phyloP scores from a whole-genome alignment of 2,329 filamentous ascomycete species.

The Beauveria asiatica region DNA sequence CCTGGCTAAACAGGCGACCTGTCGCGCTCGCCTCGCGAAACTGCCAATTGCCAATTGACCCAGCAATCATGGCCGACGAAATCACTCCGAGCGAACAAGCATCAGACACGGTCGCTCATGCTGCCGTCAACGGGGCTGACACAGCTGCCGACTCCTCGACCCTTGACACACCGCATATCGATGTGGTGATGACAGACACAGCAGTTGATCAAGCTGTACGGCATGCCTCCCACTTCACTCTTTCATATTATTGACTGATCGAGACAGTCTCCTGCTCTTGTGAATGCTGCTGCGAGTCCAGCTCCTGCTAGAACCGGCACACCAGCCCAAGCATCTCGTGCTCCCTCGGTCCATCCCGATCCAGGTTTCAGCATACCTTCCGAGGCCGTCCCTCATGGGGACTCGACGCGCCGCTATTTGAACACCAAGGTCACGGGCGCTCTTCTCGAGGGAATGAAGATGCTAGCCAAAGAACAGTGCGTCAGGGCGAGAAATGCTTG shows the following conservation, averaged over 20 bases:
- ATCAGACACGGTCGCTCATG: not conserved
- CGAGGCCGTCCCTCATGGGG: slow-evolving; percentile 56
- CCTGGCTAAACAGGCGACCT: not conserved
- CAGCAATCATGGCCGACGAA: slow-evolving; percentile 24
- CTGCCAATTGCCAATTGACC: not conserved
- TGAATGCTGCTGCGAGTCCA: slow-evolving; percentile 31
- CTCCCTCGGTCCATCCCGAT: slow-evolving; percentile 50
- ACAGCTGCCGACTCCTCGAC: not conserved
- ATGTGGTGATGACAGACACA: slow-evolving; percentile 37
- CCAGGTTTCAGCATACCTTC: slow-evolving; percentile 44
- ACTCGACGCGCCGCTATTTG: slow-evolving; percentile 60
- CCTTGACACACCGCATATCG: slow-evolving; percentile 23
- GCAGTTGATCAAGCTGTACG: slow-evolving; percentile 33
- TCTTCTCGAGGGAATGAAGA: slow-evolving; percentile 67
- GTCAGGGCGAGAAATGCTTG: slow-evolving; percentile 28
- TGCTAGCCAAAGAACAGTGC: slow-evolving; percentile 61
- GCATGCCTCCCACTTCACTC: slow-evolving; percentile 14
- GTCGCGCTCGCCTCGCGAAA: slow-evolving; percentile 1
- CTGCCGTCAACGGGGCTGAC: not conserved
- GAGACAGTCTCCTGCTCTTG: slow-evolving; percentile 31
- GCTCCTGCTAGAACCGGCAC: slow-evolving; percentile 40
- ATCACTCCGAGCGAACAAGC: slow-evolving; percentile 15
- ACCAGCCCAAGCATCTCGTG: slow-evolving; percentile 42
- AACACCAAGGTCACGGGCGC: slow-evolving; percentile 62
- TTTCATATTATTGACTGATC: slow-evolving; percentile 6